These are phyloP conservation scores for Geoglossum glabrum DNA, from an alignment of 495 filamentous ascomycete species.

Conservation along the genomic window DNA sequence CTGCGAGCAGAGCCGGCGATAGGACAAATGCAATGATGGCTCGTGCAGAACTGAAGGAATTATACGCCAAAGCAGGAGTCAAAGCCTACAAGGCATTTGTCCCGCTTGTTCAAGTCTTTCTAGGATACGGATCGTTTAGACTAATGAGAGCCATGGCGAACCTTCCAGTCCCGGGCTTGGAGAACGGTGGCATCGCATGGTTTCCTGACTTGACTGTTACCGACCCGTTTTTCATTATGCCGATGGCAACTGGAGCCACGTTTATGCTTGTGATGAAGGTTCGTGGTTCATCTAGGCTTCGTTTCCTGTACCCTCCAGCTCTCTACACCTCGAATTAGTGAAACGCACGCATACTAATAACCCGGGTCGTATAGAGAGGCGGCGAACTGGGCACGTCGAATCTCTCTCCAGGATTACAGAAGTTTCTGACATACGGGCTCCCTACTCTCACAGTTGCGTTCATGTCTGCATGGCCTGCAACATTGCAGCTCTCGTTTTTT, in stretches of 20 bases:
- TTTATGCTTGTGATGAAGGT: constrained; percentile 39
- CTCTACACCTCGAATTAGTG: background rate
- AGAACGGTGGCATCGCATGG: constrained; percentile 52
- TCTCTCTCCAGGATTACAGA: constrained; percentile 23
- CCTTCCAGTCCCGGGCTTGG: constrained; percentile 62
- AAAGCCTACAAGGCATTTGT: constrained; percentile 29
- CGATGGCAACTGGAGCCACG: constrained; percentile 26
- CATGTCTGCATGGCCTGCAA: constrained; percentile 43
- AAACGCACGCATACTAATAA: background rate
- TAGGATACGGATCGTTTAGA: constrained; percentile 65
- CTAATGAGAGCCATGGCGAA: constrained; percentile 50
- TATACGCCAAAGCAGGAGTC: constrained; percentile 35
- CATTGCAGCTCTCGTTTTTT: constrained; percentile 54
- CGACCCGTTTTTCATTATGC: constrained; percentile 64
- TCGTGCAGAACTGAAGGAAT: constrained; percentile 23
- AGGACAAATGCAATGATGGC: constrained; percentile 19
- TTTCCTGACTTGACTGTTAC: constrained; percentile 54
- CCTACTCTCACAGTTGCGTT: constrained; percentile 41
- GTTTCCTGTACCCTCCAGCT: background rate
- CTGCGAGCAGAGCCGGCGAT: constrained; percentile 21
- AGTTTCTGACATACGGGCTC: constrained; percentile 33
- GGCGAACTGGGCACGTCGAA: constrained; percentile 23
- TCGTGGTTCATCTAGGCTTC: constrained; percentile 14
- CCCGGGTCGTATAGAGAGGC: constrained; percentile 24
- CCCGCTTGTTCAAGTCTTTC: constrained; percentile 42